Evolutionary conservation across 352 stramenopile species (phyloP).

Genomic region (Phytophthora idaei): DNA sequence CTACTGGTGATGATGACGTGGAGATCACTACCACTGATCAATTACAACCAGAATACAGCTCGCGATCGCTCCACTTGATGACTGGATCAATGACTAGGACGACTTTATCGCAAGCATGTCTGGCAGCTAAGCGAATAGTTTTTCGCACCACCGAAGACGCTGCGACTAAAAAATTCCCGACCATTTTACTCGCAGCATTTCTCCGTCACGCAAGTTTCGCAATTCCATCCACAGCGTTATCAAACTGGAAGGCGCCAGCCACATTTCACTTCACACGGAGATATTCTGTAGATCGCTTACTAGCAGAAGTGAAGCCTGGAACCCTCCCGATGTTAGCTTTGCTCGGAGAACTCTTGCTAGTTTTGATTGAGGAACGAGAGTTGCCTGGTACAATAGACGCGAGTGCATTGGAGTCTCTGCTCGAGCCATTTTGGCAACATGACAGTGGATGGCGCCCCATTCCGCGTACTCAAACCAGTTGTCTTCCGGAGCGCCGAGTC

Average conservation of each 20-base stretch:
- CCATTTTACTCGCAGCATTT: slow-evolving; percentile 44
- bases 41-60: slow-evolving; percentile 8
- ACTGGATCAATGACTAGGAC: slow-evolving; percentile 18
- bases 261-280: slow-evolving; percentile 49
- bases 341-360: slow-evolving; percentile 59
- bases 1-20: background rate
- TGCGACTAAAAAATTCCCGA: slow-evolving; percentile 37
- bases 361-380: slow-evolving; percentile 42
- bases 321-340: slow-evolving; percentile 46
- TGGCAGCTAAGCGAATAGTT: slow-evolving; percentile 48
- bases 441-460: slow-evolving; percentile 27
- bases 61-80: slow-evolving; percentile 9
- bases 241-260: slow-evolving; percentile 41
- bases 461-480: slow-evolving; percentile 25
- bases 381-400: slow-evolving; percentile 33
- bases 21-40: background rate
- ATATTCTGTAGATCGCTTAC: slow-evolving; percentile 53
- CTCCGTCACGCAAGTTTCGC: slow-evolving; percentile 39
- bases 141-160: slow-evolving; percentile 48
- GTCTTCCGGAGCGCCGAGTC: slow-evolving; percentile 43
- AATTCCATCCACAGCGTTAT: background rate
- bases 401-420: slow-evolving; percentile 34
- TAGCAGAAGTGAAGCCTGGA: slow-evolving; percentile 42
- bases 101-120: slow-evolving; percentile 32
- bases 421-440: slow-evolving; percentile 63